Evolutionary conservation across 257 asterid species (phyloP), one percentile per base, ranked within the genome.

Genomic region (Plectranthus barbatus): DNA sequence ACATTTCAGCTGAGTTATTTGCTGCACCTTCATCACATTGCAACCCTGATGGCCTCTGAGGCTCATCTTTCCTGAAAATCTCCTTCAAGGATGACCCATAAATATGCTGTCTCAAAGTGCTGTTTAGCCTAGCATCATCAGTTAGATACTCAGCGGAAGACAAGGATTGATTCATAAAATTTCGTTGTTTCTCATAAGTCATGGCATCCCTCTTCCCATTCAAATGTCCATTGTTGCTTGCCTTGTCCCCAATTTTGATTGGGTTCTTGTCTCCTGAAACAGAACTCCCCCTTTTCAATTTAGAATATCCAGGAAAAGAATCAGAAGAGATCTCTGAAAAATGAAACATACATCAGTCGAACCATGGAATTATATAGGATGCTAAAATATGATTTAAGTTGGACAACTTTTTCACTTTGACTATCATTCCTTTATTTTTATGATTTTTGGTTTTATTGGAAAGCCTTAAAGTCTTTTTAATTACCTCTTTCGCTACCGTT

Each of bases 111-210:
- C 74, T 74, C 45, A 61, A 52, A 56, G 59, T 50, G 23, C 6
- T 61, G 63, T 62, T 71, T 71, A 63, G 81, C 64, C 67, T 62
- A 72, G 77, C 76, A 58, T 76, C 76, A 56, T 78, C 75, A 13
- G 84, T 76, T 62, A 50, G 77, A 78, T 85, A 84, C 71, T 86
- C 95, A 3, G 14, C 64, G 14, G 84, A 79, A 49, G 87, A 76
- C 24, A 82, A 69, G 68, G 88, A 74, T 62, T 56, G 66, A 59
- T 75, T 86, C n/a, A 72, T 54, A 61, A 58, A 67, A 73, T 73
- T 68, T 24, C 72, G 72, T 20, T 51, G 60, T 45, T 75, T 78
- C 63, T 82, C 71, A 54, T 68, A 74, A 15, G 71, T 46, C 73
- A 74, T 75, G 48, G 48, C 64, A 52, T 56, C 83, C 37, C 51